phyloP scores from a whole-genome alignment of 306 rosid genomes.

The Dryas octopetala region DNA sequence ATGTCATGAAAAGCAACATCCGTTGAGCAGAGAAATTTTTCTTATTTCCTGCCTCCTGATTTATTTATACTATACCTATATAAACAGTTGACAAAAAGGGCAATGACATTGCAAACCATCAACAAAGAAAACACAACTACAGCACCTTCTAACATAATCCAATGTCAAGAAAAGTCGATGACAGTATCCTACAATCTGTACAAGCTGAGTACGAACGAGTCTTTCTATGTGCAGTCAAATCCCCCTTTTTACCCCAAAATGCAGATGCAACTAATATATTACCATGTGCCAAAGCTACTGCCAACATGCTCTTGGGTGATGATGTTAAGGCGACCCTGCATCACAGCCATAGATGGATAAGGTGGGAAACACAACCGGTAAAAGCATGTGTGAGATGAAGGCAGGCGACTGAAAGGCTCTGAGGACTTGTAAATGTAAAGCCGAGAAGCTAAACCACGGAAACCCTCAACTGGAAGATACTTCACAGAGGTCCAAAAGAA shows the following conservation, averaged over 20 bases:
- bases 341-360: constrained; percentile 53
- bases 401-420: constrained; percentile 54
- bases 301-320: constrained; percentile 88
- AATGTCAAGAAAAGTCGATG: constrained; percentile 15
- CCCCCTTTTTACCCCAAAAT: constrained; percentile 32
- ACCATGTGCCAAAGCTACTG: constrained; percentile 78
- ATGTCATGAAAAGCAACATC: constrained; percentile 25
- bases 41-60: constrained; percentile 31
- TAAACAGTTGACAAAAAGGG: constrained; percentile 36
- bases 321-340: constrained; percentile 61
- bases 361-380: constrained; percentile 70
- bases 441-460: constrained; percentile 66
- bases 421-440: constrained; percentile 56
- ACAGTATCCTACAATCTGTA: constrained; percentile 60
- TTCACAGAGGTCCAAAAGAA: constrained; percentile 90
- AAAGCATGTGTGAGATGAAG: constrained; percentile 88
- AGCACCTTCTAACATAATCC: constrained; percentile 35
- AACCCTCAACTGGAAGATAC: constrained; percentile 91
- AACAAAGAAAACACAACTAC: constrained; percentile 33
- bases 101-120: constrained; percentile 43
- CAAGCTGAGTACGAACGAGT: constrained; percentile 40
- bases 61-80: constrained; percentile 50
- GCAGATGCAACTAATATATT: constrained; percentile 30
- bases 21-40: constrained; percentile 28
- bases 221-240: constrained; percentile 55